phyloP scores from a whole-genome alignment of 1,139 yeast species.

The Blastobotrys raffinosifermentans region DNA sequence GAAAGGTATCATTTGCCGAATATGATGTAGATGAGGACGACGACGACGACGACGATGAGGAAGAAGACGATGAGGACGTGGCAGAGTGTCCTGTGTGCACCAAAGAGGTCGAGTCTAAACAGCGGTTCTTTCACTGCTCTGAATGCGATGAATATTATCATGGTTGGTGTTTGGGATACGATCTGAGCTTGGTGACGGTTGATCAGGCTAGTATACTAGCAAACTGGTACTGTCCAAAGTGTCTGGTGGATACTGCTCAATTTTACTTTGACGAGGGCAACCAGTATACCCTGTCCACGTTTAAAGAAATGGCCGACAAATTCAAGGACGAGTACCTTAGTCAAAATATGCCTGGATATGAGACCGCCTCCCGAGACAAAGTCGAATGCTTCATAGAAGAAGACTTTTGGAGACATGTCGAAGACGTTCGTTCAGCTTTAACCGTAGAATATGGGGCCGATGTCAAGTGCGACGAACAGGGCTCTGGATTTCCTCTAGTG shows the following conservation, averaged over 20 bases:
- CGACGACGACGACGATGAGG: neutral
- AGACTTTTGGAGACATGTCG: constrained; percentile 37
- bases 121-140: constrained; percentile 14
- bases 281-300: constrained; percentile 54
- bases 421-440: constrained; percentile 32
- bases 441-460: constrained; percentile 48
- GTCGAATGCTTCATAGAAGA: constrained; percentile 27
- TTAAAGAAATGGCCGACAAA: constrained; percentile 50
- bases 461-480: constrained; percentile 41
- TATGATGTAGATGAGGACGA: neutral
- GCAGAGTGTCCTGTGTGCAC: constrained; percentile 1
- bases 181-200: constrained; percentile 29
- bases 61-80: constrained; percentile 2
- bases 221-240: constrained; percentile 72
- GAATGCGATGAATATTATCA: constrained; percentile 71
- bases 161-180: constrained; percentile 46
- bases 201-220: constrained; percentile 32
- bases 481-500: constrained; percentile 46
- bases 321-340: constrained; percentile 39
- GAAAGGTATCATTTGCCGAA: no score
- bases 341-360: constrained; percentile 6
- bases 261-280: constrained; percentile 82
- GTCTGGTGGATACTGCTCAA: constrained; percentile 81
- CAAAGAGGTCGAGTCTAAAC: constrained; percentile 19
- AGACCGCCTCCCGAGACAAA: constrained; percentile 13